These are phyloP conservation scores for Neoboletus subvelutipes DNA, from an alignment of 768 basidiomycete species.

Conservation along the genomic window DNA sequence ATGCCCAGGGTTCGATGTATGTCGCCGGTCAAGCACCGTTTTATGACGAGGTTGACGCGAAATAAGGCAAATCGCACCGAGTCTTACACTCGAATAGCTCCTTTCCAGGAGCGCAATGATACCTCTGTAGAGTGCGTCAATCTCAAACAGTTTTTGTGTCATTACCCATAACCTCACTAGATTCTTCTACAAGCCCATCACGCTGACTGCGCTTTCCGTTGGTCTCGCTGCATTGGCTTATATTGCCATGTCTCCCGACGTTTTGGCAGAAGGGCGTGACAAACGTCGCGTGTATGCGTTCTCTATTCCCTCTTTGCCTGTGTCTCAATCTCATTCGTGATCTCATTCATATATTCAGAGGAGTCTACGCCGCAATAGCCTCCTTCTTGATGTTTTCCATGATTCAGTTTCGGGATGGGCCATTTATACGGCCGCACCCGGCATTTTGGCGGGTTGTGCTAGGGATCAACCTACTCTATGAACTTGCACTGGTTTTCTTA, in stretches of 20 bases:
- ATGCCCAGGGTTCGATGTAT: conserved; percentile 76
- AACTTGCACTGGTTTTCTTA: conserved; percentile 78
- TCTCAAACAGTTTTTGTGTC: neutral
- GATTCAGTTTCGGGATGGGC: conserved; percentile 88
- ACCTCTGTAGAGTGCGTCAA: conserved; percentile 73
- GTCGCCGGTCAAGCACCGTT: conserved; percentile 34
- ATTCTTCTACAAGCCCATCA: conserved; percentile 86
- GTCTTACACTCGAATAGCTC: conserved; percentile 76
- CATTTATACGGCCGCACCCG: conserved; percentile 86
- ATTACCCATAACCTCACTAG: conserved; percentile 38
- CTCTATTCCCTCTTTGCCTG: neutral
- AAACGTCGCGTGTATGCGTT: conserved; percentile 72
- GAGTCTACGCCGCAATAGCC: conserved; percentile 70
- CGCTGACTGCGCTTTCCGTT: conserved; percentile 67
- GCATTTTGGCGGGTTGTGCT: conserved; percentile 81
- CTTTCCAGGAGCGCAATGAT: conserved; percentile 82
- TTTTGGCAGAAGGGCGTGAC: conserved; percentile 80
- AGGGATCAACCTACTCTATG: conserved; percentile 81
- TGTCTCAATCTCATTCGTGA: conserved; percentile 6
- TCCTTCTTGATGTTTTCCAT: conserved; percentile 81
- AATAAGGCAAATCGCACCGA: conserved; percentile 78
- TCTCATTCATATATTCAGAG: conserved; percentile 43
- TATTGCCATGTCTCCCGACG: conserved; percentile 78
- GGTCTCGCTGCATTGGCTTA: conserved; percentile 73
- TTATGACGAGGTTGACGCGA: conserved; percentile 18